Percentiles rank a stretch among this genome's conserved stretches.
phyloP scores from a whole-genome alignment of 1,284 basidiomycete species.

The Tetrapyrgos nigripes region DNA sequence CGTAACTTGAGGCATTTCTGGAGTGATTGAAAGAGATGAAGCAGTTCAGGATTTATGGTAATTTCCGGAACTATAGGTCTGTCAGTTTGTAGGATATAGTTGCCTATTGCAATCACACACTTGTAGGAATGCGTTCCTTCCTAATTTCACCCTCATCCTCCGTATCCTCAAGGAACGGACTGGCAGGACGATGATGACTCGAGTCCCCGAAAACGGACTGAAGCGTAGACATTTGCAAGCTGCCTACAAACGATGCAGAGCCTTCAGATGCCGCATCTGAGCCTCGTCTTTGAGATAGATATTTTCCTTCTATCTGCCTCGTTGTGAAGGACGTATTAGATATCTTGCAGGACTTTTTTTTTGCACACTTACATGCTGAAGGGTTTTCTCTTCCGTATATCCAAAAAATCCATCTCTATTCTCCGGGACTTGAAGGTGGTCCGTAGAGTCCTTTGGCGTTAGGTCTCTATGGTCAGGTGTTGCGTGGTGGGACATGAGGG shows the following conservation, averaged over 20 bases:
- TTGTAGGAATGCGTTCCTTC: background rate
- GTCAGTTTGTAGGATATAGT: background rate
- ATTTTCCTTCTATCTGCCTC: slow-evolving; percentile 74
- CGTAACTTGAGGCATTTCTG: slow-evolving; percentile 86
- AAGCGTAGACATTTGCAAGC: slow-evolving; percentile 32
- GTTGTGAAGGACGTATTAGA: slow-evolving; percentile 3
- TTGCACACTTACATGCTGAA: slow-evolving; percentile 65
- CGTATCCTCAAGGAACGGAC: slow-evolving; percentile 47
- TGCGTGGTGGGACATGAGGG: background rate
- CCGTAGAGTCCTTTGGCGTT: background rate
- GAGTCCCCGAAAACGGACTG: slow-evolving; percentile 28
- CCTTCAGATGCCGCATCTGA: slow-evolving; percentile 54
- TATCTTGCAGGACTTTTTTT: slow-evolving; percentile 1
- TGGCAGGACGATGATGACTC: slow-evolving; percentile 16
- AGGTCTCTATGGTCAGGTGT: background rate
- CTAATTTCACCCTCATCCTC: slow-evolving; percentile 32
- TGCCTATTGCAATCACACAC: background rate
- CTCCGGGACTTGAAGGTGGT: slow-evolving; percentile 57
- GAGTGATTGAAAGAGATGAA: slow-evolving; percentile 64
- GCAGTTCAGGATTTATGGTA: slow-evolving; percentile 57
- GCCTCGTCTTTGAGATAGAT: slow-evolving; percentile 63
- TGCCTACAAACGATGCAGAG: slow-evolving; percentile 41
- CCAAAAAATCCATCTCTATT: slow-evolving; percentile 76
- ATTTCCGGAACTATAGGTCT: slow-evolving; percentile 37
- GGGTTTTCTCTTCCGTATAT: slow-evolving; percentile 75